Conservation (phyloP, 176 grass and related monocot genomes). For the Aechmea fasciata region DNA sequence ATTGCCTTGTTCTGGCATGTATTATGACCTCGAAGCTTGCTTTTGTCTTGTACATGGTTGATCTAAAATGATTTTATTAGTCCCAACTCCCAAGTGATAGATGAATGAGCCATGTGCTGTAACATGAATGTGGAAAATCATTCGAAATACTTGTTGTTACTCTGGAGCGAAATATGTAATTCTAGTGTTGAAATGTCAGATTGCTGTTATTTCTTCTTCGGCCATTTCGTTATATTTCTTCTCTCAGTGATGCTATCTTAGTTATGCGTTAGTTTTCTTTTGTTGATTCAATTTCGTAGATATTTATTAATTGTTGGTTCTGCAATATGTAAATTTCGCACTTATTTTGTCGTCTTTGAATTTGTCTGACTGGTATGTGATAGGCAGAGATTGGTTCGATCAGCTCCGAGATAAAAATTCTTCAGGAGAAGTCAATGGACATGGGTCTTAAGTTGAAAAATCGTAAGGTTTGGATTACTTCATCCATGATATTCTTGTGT, state of each 20-base stretch:
- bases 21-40: background rate
- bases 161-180: background rate
- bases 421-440: slow-evolving; percentile 99
- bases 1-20: too few relatives aligned
- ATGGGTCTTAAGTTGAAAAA: slow-evolving; percentile 99
- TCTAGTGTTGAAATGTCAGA: background rate
- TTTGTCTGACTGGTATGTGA: slow-evolving; percentile 44
- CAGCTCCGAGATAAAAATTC: slow-evolving; percentile 95
- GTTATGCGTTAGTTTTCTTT: slow-evolving; percentile 13
- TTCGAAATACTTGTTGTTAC: background rate
- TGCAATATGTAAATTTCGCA: slow-evolving; percentile 1
- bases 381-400: slow-evolving; percentile 99
- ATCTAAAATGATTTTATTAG: background rate
- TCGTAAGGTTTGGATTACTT: slow-evolving; percentile 68
- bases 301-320: background rate
- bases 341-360: slow-evolving; percentile 21
- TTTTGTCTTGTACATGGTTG: background rate
- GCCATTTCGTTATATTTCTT: background rate
- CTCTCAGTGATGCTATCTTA: background rate
- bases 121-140: background rate
- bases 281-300: slow-evolving; percentile 12
- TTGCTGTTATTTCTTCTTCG: background rate
- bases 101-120: background rate
- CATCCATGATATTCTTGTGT: slow-evolving; percentile 20
- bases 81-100: background rate